Conservation (phyloP, 2,329 filamentous ascomycete genomes). For the Colletotrichum musicola region DNA sequence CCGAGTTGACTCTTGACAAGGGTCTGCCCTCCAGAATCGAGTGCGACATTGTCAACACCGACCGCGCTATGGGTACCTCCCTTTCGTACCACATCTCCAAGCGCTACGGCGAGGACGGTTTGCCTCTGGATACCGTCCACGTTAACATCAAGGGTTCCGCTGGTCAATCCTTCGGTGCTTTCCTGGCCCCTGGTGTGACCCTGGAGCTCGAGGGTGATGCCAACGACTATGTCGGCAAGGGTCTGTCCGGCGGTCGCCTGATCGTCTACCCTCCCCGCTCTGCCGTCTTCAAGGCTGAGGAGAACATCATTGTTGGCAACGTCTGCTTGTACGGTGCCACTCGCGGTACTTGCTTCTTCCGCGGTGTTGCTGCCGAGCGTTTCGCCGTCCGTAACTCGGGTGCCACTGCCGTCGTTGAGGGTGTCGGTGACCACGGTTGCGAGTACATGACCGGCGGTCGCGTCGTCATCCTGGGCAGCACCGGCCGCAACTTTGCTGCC, state of each 20-base stretch:
- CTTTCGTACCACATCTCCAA: conserved; percentile 97
- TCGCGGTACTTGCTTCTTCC: conserved; percentile 93
- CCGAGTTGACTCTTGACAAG: conserved; percentile 94
- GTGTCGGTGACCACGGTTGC: conserved; percentile 94
- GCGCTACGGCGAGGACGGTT: conserved; percentile 87
- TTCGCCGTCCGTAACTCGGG: conserved; percentile 98
- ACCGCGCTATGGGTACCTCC: conserved; percentile 92
- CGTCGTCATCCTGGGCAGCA: conserved; percentile 86
- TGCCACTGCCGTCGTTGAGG: conserved; percentile 95
- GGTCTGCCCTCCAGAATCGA: conserved; percentile 93
- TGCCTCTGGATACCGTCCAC: conserved; percentile 94
- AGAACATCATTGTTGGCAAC: conserved; percentile 94
- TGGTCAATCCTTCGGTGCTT: conserved; percentile 96
- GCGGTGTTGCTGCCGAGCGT: conserved; percentile 93
- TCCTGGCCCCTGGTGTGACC: conserved; percentile 91
- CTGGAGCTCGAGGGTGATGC: conserved; percentile 95
- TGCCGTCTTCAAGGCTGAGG: conserved; percentile 94
- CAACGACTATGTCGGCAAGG: conserved; percentile 98
- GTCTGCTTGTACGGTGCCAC: conserved; percentile 96
- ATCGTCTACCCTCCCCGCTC: conserved; percentile 94
- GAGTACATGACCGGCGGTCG: conserved; percentile 99
- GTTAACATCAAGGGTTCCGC: conserved; percentile 97
- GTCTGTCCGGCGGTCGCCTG: conserved; percentile 90
- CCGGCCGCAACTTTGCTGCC: conserved; percentile 96
- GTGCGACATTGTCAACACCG: conserved; percentile 96